Base-by-base conservation (phyloP, 768 basidiomycete genomes). In the Coprinopsis strossmayeri region DNA sequence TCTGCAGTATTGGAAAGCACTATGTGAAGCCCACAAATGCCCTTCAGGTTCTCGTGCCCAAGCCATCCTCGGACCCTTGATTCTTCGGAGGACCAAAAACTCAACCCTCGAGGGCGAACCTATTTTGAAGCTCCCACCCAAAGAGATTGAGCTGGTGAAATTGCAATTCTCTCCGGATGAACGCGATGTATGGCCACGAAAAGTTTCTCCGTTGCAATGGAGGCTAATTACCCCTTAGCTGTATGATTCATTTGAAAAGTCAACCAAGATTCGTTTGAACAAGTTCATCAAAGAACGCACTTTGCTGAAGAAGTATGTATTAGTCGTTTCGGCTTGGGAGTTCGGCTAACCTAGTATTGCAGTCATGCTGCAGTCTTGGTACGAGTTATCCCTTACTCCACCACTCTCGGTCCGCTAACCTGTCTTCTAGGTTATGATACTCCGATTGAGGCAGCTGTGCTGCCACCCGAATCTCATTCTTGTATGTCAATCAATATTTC, bases 61-160 rank as follows among this genome's bases (percentile, higher is more conserved):
- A 56, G 75, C 77, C 9, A 77, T 90, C 34, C 66, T 91, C 38
- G 76, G 78, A 50, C 77, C 81, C 1, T 65, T 85, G 45, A 62
- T 89, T 21, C 68, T 91, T n/a, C 74, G 89, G 3, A 73, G 90
- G 2, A 89, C 82, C 23, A 91, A 91, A 59, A 69, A 82, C 50
- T 76, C 83, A 0, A 67, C 55, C 20, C 56, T 78, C 53, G 86
- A 91, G 55, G 87, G 87, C 1, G 68, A 81, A 52, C 83, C 82
- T 2, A 73, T 90, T 30, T 66, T 91, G 12, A 57, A 81, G 42
- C 75, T 91, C 1, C 82, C 77, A 1, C 64, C 69, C 2, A 83
- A 83, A 59, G 65, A 76, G 9, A 74, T 86, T 27, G 74, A 83
- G 15, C 64, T 87, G 0, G 73, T 78, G 13, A 72, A 66, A 45